phyloP scores from a whole-genome alignment of 2,329 filamentous ascomycete genomes.

The Sarocladiaceae sp. region DNA sequence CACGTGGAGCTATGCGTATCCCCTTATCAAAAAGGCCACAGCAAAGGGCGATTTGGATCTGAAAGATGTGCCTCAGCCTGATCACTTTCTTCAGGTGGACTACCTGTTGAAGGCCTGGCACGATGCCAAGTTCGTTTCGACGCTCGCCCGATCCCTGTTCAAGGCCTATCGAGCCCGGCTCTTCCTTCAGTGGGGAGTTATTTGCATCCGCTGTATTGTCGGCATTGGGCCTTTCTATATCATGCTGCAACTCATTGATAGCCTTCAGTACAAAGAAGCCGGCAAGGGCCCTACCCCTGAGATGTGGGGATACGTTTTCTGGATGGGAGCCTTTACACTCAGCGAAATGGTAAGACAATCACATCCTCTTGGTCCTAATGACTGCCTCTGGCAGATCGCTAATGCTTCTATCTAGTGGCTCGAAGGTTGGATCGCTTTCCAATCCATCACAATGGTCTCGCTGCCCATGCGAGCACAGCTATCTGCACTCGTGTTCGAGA shows the following conservation, averaged over 20 bases:
- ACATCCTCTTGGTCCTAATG: neutral
- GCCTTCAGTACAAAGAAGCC: constrained; percentile 52
- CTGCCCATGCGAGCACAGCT: constrained; percentile 67
- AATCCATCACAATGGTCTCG: constrained; percentile 57
- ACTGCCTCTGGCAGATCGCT: neutral
- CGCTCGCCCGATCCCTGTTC: constrained; percentile 58
- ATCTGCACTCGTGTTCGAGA: constrained; percentile 69
- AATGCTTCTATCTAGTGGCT: constrained; percentile 38
- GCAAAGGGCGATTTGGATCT: constrained; percentile 58
- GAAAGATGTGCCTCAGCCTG: constrained; percentile 57
- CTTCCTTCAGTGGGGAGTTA: constrained; percentile 54
- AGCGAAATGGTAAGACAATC: constrained; percentile 36
- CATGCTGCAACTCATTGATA: constrained; percentile 60
- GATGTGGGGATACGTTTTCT: constrained; percentile 65
- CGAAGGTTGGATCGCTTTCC: constrained; percentile 64
- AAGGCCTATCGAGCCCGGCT: constrained; percentile 53
- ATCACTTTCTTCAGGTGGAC: constrained; percentile 48
- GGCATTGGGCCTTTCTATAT: constrained; percentile 68
- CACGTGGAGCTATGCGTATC: constrained; percentile 61
- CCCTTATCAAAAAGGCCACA: constrained; percentile 49
- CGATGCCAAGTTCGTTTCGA: constrained; percentile 37
- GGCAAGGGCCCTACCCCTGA: constrained; percentile 43
- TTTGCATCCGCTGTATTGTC: constrained; percentile 49
- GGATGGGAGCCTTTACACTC: constrained; percentile 57
- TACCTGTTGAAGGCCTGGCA: constrained; percentile 48